A percentile compares a stretch with the other conserved stretches of the same genome.
phyloP scores from a whole-genome alignment of 306 rosid species.

The Quercus dentata region DNA sequence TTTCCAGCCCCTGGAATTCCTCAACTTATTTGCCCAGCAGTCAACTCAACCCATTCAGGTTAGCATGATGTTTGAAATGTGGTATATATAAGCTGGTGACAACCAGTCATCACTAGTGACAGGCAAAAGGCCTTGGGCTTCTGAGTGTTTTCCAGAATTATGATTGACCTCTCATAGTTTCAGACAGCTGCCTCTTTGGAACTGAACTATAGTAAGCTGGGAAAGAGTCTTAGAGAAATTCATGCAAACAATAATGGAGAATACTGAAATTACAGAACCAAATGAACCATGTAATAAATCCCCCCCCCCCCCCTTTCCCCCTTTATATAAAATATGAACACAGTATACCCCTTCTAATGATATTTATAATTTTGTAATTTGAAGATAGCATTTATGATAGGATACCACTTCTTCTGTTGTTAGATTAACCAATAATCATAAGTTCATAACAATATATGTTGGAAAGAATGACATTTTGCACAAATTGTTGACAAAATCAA shows the following conservation, averaged over 20 bases:
- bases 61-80: not conserved
- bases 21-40: slow-evolving; percentile 37
- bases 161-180: not conserved
- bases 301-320: not conserved
- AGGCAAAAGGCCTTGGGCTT: not conserved
- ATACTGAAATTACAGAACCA: not conserved
- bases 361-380: too few relatives aligned
- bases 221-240: not conserved
- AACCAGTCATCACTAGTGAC: not conserved
- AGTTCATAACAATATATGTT: not conserved
- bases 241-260: not conserved
- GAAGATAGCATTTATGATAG: not conserved
- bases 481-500: too few relatives aligned
- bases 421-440: not conserved
- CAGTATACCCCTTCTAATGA: too few relatives aligned
- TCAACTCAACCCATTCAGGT: slow-evolving; percentile 49
- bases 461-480: too few relatives aligned
- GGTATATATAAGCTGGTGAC: not conserved
- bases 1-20: slow-evolving; percentile 72
- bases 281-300: not conserved
- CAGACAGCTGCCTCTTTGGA: not conserved
- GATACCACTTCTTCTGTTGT: not conserved
- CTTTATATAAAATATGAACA: too few relatives aligned
- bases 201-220: not conserved
- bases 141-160: not conserved